phyloP scores from a whole-genome alignment of 2,329 filamentous ascomycete species.

The Nothophoma quercina region DNA sequence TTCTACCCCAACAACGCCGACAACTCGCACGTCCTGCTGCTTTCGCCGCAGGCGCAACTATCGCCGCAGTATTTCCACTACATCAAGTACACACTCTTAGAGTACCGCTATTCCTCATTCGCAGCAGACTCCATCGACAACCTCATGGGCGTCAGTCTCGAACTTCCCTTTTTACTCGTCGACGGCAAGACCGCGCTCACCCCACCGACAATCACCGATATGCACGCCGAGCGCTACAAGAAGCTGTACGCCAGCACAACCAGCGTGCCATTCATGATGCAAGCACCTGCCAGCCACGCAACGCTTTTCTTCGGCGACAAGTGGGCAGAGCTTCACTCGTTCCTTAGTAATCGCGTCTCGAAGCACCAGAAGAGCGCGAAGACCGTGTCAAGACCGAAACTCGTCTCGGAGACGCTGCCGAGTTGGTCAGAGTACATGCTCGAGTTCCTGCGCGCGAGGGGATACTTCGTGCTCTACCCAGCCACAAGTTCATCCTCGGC shows the following conservation, averaged over 20 bases:
- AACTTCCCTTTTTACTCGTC: slow-evolving; percentile 70
- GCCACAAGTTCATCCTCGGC: slow-evolving; percentile 59
- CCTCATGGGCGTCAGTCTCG: slow-evolving; percentile 81
- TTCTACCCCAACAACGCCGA: slow-evolving; percentile 77
- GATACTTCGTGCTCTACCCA: slow-evolving; percentile 83
- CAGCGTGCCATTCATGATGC: slow-evolving; percentile 76
- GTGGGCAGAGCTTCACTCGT: slow-evolving; percentile 86
- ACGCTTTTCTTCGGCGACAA: slow-evolving; percentile 82
- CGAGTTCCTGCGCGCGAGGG: slow-evolving; percentile 76
- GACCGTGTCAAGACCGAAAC: slow-evolving; percentile 33
- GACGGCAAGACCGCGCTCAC: slow-evolving; percentile 66
- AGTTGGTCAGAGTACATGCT: slow-evolving; percentile 81
- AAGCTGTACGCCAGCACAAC: slow-evolving; percentile 38
- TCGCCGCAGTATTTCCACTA: slow-evolving; percentile 86
- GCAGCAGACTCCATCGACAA: slow-evolving; percentile 57
- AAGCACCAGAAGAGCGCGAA: slow-evolving; percentile 36
- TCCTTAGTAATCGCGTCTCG: slow-evolving; percentile 70
- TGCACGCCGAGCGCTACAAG: slow-evolving; percentile 48
- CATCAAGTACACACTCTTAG: slow-evolving; percentile 77
- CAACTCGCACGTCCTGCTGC: slow-evolving; percentile 78
- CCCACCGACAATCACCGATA: slow-evolving; percentile 51
- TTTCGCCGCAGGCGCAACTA: slow-evolving; percentile 82
- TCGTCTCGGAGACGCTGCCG: slow-evolving; percentile 72
- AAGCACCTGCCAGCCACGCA: slow-evolving; percentile 83
- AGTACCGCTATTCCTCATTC: slow-evolving; percentile 74